Percentiles rank a stretch among this genome's conserved stretches.
Conservation (phyloP, 306 rosid species). For the Pterocarpus macrocarpus region DNA sequence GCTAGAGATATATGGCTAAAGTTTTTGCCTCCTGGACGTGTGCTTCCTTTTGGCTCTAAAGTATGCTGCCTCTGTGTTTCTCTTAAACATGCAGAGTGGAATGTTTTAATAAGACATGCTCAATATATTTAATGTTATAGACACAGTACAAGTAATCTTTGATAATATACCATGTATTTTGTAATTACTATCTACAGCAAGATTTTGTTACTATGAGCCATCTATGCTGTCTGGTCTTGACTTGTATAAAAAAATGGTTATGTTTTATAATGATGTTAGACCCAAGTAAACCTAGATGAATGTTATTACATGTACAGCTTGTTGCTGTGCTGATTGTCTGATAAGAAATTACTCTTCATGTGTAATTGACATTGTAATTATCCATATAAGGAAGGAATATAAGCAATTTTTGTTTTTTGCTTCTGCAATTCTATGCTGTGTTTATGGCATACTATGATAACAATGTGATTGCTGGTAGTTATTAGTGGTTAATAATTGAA, state of each 20-base stretch:
- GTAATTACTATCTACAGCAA: conserved; percentile 14
- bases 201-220: not conserved
- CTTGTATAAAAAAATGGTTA: not conserved
- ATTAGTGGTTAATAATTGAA: conserved; percentile 26
- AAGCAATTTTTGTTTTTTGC: not conserved
- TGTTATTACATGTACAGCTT: not conserved
- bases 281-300: conserved; percentile 1
- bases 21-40: conserved; percentile 82
- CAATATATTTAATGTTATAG: conserved; percentile 13
- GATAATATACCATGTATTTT: conserved; percentile 17
- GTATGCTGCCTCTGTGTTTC: conserved; percentile 54
- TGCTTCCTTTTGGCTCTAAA: conserved; percentile 94
- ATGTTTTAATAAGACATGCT: conserved; percentile 27
- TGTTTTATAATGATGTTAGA: conserved; percentile 21
- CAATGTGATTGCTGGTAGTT: conserved; percentile 12
- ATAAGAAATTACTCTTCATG: not conserved
- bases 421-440: not conserved
- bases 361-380: not conserved
- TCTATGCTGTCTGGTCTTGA: not conserved
- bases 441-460: not conserved
- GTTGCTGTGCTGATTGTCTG: conserved; percentile 4
- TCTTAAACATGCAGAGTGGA: conserved; percentile 27
- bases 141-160: conserved; percentile 16
- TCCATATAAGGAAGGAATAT: not conserved
- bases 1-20: conserved; percentile 90